Evolutionary conservation across 106 monocot genomes (phyloP).

Genomic region (Phalaenopsis aphrodite): DNA sequence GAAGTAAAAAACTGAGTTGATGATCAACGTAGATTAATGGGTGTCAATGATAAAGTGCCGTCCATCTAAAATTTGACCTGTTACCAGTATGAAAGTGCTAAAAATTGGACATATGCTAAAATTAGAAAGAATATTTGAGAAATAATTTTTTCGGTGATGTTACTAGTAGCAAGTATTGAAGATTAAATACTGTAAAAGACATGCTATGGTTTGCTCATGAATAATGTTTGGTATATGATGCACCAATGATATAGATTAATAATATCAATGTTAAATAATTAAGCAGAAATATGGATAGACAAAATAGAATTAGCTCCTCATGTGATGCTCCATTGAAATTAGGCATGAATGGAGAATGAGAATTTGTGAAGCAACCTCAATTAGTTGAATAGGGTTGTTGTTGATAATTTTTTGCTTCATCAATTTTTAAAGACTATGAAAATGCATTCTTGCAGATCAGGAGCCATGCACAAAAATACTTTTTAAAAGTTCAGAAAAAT

Average conservation of each 20-base stretch:
- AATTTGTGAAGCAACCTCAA: not conserved
- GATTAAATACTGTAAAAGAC: not conserved
- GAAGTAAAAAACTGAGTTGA: too few relatives aligned
- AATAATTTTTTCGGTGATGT: not conserved
- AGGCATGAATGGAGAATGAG: not conserved
- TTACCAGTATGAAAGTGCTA: too few relatives aligned
- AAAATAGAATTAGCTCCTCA: not conserved
- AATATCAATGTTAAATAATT: not conserved
- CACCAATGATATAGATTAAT: not conserved
- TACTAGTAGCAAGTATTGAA: not conserved
- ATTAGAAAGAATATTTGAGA: not conserved
- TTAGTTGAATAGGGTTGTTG: not conserved
- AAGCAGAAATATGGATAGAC: not conserved
- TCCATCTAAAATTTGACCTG: too few relatives aligned
- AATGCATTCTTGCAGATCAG: slow-evolving; percentile 35
- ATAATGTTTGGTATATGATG: not conserved
- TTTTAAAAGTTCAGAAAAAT: slow-evolving; percentile 95
- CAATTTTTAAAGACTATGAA: not conserved
- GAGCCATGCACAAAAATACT: slow-evolving; percentile 96
- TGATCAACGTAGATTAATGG: too few relatives aligned
- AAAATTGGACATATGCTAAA: not conserved
- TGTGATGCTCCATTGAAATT: not conserved
- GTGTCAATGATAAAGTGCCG: too few relatives aligned
- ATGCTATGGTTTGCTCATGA: not conserved
- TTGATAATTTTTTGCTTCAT: not conserved